A percentile compares a stretch with the other conserved stretches of the same genome.
phyloP scores from a whole-genome alignment of 345 rosid genomes.

The Camelina hispida region DNA sequence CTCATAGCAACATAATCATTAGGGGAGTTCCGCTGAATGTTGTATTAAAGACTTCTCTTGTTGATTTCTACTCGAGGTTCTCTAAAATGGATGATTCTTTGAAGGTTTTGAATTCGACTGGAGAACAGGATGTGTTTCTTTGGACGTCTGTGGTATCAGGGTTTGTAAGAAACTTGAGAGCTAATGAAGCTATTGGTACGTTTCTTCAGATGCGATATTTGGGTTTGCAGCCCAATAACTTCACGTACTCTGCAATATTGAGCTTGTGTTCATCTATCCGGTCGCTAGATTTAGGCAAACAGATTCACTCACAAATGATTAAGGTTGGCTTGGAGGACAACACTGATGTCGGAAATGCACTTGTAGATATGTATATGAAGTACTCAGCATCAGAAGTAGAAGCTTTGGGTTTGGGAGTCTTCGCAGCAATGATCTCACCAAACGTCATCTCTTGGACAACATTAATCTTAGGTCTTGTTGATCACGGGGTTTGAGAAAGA shows the following conservation, averaged over 20 bases:
- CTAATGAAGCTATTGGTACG: slow-evolving; percentile 52
- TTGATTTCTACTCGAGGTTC: slow-evolving; percentile 61
- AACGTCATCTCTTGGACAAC: slow-evolving; percentile 79
- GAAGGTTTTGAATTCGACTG: slow-evolving; percentile 51
- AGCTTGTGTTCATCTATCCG: slow-evolving; percentile 47
- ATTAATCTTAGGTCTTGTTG: slow-evolving; percentile 62
- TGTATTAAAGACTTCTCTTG: slow-evolving; percentile 68
- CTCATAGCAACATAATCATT: slow-evolving; percentile 58
- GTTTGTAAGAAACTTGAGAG: slow-evolving; percentile 49
- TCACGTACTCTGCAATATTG: slow-evolving; percentile 52
- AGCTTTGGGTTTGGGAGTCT: slow-evolving; percentile 54
- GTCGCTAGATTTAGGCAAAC: slow-evolving; percentile 57
- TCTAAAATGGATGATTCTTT: slow-evolving; percentile 55
- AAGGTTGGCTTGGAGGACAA: slow-evolving; percentile 53
- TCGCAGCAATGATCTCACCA: slow-evolving; percentile 52
- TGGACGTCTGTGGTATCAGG: slow-evolving; percentile 71
- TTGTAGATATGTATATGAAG: slow-evolving; percentile 72
- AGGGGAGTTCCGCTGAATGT: slow-evolving; percentile 57
- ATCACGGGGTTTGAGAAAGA: slow-evolving; percentile 49
- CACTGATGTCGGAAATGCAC: slow-evolving; percentile 64
- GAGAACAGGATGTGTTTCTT: slow-evolving; percentile 53
- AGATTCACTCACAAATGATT: slow-evolving; percentile 62
- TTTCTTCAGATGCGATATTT: slow-evolving; percentile 57
- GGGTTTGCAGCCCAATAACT: slow-evolving; percentile 53
- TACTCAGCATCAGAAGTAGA: slow-evolving; percentile 51